Evolutionary conservation across 768 basidiomycete genomes (phyloP), one percentile per base, ranked within the genome.

Genomic region (Suillus spraguei): DNA sequence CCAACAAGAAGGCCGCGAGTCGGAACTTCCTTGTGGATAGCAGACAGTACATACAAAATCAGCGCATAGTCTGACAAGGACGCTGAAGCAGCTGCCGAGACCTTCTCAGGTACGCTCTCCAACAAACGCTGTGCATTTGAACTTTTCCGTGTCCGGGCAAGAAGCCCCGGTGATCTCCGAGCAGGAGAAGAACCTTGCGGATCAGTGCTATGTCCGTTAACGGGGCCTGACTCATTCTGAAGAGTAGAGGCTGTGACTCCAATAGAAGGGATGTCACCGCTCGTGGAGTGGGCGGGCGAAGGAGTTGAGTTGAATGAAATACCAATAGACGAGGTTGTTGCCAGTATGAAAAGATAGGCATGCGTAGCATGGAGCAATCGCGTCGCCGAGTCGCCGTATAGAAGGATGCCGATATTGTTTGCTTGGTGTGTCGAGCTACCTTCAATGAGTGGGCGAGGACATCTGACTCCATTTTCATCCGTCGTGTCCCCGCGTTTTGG

Each of bases 301-400:
- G 83, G 77, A 16, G 79, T 69, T 62, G 77, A 72, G 66, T 75
- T 64, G 59, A 81, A 66, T 22, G 77, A 64, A 44, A 84, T 62
- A 1, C 87, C 89, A 3, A 95, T 78, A 17, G 83, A 81, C 0
- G 87, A 81, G 0, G 92, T 85, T 17, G 89, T 91, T 2, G 90
- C 89, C 20, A 97, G 81, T 42, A 89, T 86, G 70, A 90, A 97
- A 10, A 89, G 68, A 71, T 94, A 91, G 3, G 92, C 92, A 70
- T 95, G 89, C 4, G 89, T 78, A 32, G 91, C 89, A 67, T 94
- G 86, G 38, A 95, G 81, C 66, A 95, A 92, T 63, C 90, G 86
- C 22, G 82, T 88, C 13, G 83, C 84, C 59, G 80, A 73, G 70
- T 90, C 91, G 17, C 87, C 87, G 0, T 79, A 73, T 65, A 85